Evolutionary conservation across 2,329 filamentous ascomycete genomes (phyloP).

Genomic region (Penicillium sp.): DNA sequence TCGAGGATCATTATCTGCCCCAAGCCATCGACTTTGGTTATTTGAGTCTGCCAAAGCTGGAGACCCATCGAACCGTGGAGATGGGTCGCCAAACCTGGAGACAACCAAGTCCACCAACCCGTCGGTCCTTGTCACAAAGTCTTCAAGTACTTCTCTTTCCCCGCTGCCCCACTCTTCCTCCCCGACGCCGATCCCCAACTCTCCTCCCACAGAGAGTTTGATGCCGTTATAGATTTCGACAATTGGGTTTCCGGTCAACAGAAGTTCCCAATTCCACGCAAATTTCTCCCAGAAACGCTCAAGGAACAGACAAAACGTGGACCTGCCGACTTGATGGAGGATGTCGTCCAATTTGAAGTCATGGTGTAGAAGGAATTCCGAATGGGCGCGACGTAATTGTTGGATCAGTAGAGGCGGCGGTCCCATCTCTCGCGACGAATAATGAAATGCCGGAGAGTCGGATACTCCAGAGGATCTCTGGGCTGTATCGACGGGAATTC

Average conservation of each 20-base stretch:
- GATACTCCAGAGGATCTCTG: constrained; percentile 39
- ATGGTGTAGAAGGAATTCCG: constrained; percentile 84
- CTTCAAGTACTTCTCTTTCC: constrained; percentile 88
- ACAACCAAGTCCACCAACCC: constrained; percentile 87
- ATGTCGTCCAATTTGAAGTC: constrained; percentile 70
- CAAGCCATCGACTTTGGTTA: constrained; percentile 65
- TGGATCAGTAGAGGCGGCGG: constrained; percentile 74
- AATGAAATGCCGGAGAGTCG: constrained; percentile 61
- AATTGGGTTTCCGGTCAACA: constrained; percentile 85
- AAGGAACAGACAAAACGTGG: constrained; percentile 70
- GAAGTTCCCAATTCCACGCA: constrained; percentile 73
- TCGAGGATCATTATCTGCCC: constrained; percentile 64
- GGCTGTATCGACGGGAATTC: constrained; percentile 59
- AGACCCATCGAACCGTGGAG: constrained; percentile 30
- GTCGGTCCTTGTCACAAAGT: constrained; percentile 74
- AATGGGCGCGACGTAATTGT: constrained; percentile 80
- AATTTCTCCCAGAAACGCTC: constrained; percentile 78
- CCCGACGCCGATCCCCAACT: constrained; percentile 89
- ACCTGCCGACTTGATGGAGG: constrained; percentile 62
- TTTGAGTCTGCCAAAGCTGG: constrained; percentile 16
- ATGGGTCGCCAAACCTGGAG: constrained; percentile 72
- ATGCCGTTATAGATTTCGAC: constrained; percentile 77
- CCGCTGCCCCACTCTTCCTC: constrained; percentile 94
- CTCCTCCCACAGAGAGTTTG: constrained; percentile 84
- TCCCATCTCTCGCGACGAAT: constrained; percentile 87